A percentile compares a stretch with the other conserved stretches of the same genome.
phyloP scores from a whole-genome alignment of 139 green algal genomes.

The Chlorella ohadii region DNA sequence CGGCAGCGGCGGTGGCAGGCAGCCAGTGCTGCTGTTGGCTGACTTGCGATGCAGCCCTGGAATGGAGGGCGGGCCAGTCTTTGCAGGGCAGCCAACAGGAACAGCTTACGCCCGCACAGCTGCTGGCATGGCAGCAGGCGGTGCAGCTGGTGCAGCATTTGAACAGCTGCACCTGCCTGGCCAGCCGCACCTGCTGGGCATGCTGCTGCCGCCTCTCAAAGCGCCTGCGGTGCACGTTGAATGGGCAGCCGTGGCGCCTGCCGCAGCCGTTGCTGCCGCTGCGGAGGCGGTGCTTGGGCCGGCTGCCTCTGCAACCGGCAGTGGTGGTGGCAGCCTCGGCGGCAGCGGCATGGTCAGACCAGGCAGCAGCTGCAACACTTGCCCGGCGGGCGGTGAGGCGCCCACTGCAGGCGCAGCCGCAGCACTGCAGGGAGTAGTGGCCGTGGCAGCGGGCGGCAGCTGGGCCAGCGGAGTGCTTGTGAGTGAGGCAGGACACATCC shows the following conservation, averaged over 20 bases:
- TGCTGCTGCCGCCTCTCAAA: constrained; percentile 62
- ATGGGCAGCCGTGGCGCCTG: constrained; percentile 33
- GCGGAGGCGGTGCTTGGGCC: not conserved
- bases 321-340: too few relatives aligned
- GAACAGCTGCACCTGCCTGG: too few relatives aligned
- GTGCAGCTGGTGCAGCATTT: not conserved
- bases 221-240: constrained; percentile 47
- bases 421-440: constrained; percentile 25
- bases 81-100: not conserved
- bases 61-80: constrained; percentile 72
- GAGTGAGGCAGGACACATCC: constrained; percentile 53
- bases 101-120: not conserved
- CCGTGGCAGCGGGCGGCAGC: not conserved
- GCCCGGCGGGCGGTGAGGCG: not conserved
- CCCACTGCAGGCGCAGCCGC: too few relatives aligned
- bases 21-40: constrained; percentile 44
- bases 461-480: constrained; percentile 82
- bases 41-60: constrained; percentile 69
- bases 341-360: not conserved
- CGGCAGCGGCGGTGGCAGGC: not conserved
- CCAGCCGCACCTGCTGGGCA: constrained; percentile 38
- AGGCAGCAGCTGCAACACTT: not conserved
- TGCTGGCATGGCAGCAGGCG: not conserved
- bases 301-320: not conserved
- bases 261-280: constrained; percentile 2